Evolutionary conservation across 768 basidiomycete genomes (phyloP), one percentile per base, ranked within the genome.

Genomic region (Stropharia rugosoannulata): DNA sequence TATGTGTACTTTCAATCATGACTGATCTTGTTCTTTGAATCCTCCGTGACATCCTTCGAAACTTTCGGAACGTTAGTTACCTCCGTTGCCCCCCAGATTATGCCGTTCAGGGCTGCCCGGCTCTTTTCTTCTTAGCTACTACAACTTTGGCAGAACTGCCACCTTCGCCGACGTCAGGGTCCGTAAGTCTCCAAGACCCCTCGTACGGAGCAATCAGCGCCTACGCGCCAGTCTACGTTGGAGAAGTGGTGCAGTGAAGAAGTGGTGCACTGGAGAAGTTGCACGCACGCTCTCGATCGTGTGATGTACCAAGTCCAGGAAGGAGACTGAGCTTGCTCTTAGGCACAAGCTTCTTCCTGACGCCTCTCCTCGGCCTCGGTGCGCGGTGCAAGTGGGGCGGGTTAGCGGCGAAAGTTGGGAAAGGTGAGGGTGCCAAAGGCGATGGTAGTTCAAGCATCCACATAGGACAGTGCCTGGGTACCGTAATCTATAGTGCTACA

Each of bases 91-190:
- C 72, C 81, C 71, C 86, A 87, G 68, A 78, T 43, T 70, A 81
- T 72, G 70, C 80, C 83, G 61, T 87, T 80, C 57, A 92, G 66
- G 1, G 70, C 85, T 0, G 75, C 75, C 1, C 90, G 72, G 0
- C 81, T 83, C 61, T 87, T 89, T 85, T 85, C 80, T 89, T 90
- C 79, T 86, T 88, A 37, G 90, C 83, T 66, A 91, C 76, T 18
- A 88, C 66, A 16, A 90, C 81, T 59, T 90, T 87, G 5, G 80
- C 86, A 29, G 7, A 4, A 29, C 27, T 29, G 37, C 85, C 73
- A 19, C 87, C 87, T 0, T 83, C 80, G 61, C 89, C 86, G 22
- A 79, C 72, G 0, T 77, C 70, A 1, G 85, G 82, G 59, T 90
- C 89, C 86, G 61, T 77, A 80, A 44, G 90, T 89, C 60, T 91